A percentile compares a stretch with the other conserved stretches of the same genome.
Conservation (phyloP, 208 protist genomes). For the Strigomonas culicis region DNA sequence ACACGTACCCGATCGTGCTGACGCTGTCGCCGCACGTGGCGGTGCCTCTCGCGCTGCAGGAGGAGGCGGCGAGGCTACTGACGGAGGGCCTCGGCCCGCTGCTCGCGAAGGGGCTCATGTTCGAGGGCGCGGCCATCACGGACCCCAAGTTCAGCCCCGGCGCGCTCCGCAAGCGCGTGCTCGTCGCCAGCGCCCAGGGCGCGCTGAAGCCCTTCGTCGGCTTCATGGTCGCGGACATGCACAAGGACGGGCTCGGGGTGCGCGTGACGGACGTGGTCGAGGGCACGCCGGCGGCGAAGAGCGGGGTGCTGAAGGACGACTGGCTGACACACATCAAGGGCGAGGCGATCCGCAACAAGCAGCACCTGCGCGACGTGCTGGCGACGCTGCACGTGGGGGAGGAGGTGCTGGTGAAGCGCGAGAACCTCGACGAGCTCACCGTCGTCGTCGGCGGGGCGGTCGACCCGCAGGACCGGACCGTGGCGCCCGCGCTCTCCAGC, state of each 20-base stretch:
- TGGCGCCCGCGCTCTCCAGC: constrained; percentile 52
- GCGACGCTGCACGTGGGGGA: constrained; percentile 65
- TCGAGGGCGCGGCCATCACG: constrained; percentile 82
- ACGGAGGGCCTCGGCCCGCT: constrained; percentile 41
- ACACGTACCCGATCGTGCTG: constrained; percentile 81
- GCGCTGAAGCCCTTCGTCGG: constrained; percentile 82
- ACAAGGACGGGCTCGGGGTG: constrained; percentile 83
- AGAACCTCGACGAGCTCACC: constrained; percentile 84
- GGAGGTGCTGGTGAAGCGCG: constrained; percentile 75
- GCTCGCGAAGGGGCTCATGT: constrained; percentile 84
- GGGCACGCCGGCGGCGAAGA: constrained; percentile 76
- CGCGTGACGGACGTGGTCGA: constrained; percentile 83
- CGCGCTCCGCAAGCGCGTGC: constrained; percentile 76
- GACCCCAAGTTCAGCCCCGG: constrained; percentile 88
- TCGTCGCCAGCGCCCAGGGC: constrained; percentile 70
- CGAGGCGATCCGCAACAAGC: constrained; percentile 67
- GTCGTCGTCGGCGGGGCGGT: constrained; percentile 80
- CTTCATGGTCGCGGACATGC: constrained; percentile 85
- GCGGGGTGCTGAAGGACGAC: constrained; percentile 77
- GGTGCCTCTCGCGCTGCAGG: constrained; percentile 47
- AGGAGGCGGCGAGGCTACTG: constrained; percentile 56
- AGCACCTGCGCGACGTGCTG: constrained; percentile 67
- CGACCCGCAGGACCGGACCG: constrained; percentile 50
- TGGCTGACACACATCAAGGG: constrained; percentile 88
- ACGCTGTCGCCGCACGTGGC: constrained; percentile 48